These are phyloP conservation scores for Trichocomaceae sp. DNA, from an alignment of 2,329 filamentous ascomycete species.

Conservation along the genomic window DNA sequence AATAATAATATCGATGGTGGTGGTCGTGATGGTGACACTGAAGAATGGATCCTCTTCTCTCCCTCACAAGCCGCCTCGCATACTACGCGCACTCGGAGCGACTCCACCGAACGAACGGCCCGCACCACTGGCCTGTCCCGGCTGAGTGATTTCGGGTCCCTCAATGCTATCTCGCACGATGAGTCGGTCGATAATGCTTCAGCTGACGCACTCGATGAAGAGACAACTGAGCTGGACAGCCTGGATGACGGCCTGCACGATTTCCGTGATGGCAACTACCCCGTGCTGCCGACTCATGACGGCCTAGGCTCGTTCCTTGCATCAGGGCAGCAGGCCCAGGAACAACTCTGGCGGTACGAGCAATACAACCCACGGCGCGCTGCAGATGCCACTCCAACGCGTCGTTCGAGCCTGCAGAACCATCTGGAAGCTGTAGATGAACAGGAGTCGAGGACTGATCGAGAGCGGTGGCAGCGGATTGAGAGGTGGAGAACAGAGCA, in stretches of 20 bases:
- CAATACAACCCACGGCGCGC: constrained; percentile 68
- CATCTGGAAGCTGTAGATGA: constrained; percentile 52
- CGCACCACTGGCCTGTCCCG: constrained; percentile 64
- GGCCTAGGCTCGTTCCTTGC: constrained; percentile 78
- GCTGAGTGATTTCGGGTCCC: constrained; percentile 72
- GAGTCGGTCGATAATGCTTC: constrained; percentile 41
- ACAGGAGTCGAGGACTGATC: constrained; percentile 54
- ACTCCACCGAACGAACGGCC: constrained; percentile 57
- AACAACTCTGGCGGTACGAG: constrained; percentile 85
- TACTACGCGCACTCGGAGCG: constrained; percentile 60
- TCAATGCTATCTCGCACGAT: constrained; percentile 55
- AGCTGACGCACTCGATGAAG: constrained; percentile 38
- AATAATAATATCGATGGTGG: constrained; percentile 44
- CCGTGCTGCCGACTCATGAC: constrained; percentile 83
- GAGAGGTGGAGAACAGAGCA: constrained; percentile 91
- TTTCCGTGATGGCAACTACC: constrained; percentile 61
- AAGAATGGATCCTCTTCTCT: constrained; percentile 96
- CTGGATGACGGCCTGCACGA: constrained; percentile 86
- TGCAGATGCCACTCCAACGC: constrained; percentile 38
- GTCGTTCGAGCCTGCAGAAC: constrained; percentile 53
- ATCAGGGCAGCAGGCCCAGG: constrained; percentile 60
- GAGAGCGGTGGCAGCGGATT: constrained; percentile 74
- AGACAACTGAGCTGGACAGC: constrained; percentile 75
- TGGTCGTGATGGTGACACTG: constrained; percentile 65
- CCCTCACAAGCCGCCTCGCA: constrained; percentile 60